These are phyloP conservation scores for Fomitopsis serialis DNA, from an alignment of 768 basidiomycete genomes.

Conservation along the genomic window DNA sequence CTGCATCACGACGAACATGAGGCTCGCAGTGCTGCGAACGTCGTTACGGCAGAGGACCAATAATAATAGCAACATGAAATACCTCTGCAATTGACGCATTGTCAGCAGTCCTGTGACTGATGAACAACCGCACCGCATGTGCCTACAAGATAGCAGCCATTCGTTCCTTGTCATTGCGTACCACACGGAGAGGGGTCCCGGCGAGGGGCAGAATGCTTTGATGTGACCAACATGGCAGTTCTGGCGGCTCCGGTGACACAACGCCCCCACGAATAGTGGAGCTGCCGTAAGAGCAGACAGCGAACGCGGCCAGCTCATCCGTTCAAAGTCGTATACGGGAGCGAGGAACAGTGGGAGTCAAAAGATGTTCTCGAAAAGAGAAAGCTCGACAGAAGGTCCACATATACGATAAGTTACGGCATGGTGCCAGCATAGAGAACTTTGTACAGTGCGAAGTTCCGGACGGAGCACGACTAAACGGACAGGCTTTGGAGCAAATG, in stretches of 20 bases:
- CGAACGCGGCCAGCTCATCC: not conserved
- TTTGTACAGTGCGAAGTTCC: not conserved
- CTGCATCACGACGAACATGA: not conserved
- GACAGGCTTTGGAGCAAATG: not conserved
- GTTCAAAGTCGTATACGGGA: not conserved
- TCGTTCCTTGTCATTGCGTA: not conserved
- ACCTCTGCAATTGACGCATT: not conserved
- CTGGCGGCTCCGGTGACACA: not conserved
- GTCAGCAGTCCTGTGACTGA: not conserved
- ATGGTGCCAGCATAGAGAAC: not conserved
- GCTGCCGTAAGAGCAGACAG: not conserved
- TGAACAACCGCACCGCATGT: not conserved
- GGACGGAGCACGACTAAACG: not conserved
- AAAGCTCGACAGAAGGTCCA: not conserved
- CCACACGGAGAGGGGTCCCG: not conserved
- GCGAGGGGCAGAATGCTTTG: not conserved
- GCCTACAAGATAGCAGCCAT: constrained; percentile 1
- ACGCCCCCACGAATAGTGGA: not conserved
- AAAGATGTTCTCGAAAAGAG: not conserved
- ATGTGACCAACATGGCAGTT: not conserved
- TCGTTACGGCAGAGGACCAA: not conserved
- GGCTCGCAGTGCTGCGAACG: not conserved
- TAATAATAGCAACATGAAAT: not conserved
- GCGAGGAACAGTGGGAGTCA: not conserved
- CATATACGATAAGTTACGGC: not conserved